These are phyloP conservation scores for Aureobasidium pullulans DNA, from an alignment of 2,329 filamentous ascomycete species.

Conservation along the genomic window DNA sequence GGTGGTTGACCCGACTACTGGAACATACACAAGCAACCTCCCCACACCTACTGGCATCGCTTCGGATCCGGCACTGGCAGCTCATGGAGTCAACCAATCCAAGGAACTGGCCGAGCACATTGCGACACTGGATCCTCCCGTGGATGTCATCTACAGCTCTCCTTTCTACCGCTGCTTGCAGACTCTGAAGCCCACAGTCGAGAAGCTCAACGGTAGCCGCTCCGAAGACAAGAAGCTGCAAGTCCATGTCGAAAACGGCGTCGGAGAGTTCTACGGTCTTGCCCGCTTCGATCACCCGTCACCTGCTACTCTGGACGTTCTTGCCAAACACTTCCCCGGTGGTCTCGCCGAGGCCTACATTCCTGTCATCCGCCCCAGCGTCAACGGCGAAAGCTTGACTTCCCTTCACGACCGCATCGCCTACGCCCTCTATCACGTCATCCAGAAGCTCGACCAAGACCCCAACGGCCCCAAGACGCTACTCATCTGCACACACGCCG, in stretches of 20 bases:
- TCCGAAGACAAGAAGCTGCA: slow-evolving; percentile 23
- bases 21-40: slow-evolving; percentile 65
- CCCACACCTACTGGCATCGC: slow-evolving; percentile 80
- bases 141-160: slow-evolving; percentile 73
- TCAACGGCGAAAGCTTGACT: slow-evolving; percentile 69
- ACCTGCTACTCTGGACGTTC: slow-evolving; percentile 56
- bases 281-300: slow-evolving; percentile 79
- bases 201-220: slow-evolving; percentile 33
- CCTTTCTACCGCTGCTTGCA: slow-evolving; percentile 85
- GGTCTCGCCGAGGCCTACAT: slow-evolving; percentile 40
- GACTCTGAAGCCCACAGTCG: slow-evolving; percentile 65
- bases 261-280: slow-evolving; percentile 82
- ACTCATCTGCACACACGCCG: slow-evolving; percentile 82
- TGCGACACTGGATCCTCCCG: slow-evolving; percentile 53
- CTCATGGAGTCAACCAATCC: slow-evolving; percentile 78
- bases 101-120: slow-evolving; percentile 65
- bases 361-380: slow-evolving; percentile 59
- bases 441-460: slow-evolving; percentile 61
- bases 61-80: slow-evolving; percentile 78
- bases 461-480: slow-evolving; percentile 60
- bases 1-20: slow-evolving; percentile 73
- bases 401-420: slow-evolving; percentile 76
- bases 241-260: slow-evolving; percentile 34
- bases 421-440: slow-evolving; percentile 60
- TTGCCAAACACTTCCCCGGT: slow-evolving; percentile 62